A percentile compares a stretch with the other conserved stretches of the same genome.
Conservation (phyloP, 2,329 filamentous ascomycete genomes). For the Pseudocercospora macadamiae region DNA sequence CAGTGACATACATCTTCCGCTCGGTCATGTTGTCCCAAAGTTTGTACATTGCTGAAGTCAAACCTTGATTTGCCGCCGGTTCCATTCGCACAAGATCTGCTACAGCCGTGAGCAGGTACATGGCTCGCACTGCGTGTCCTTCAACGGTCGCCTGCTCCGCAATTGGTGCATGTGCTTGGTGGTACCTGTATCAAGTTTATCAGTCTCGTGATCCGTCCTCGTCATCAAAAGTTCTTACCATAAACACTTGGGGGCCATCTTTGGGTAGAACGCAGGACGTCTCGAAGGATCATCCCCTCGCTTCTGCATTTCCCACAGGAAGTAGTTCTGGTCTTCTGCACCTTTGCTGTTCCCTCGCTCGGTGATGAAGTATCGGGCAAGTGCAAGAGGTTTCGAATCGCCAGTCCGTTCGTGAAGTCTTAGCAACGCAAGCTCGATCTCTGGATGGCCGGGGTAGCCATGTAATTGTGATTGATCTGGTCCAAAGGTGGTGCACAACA, state of each 20-base stretch:
- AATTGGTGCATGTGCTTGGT: constrained; percentile 61
- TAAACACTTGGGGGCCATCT: constrained; percentile 37
- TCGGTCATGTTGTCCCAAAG: constrained; percentile 65
- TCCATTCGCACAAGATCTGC: constrained; percentile 57
- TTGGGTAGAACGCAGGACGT: constrained; percentile 53
- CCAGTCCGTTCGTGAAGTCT: constrained; percentile 49
- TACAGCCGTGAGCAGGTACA: constrained; percentile 63
- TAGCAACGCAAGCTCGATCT: constrained; percentile 56
- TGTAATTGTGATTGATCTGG: constrained; percentile 53
- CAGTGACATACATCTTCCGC: constrained; percentile 65
- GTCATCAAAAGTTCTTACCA: constrained; percentile 36
- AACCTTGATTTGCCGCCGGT: constrained; percentile 35
- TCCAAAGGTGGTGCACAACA: constrained; percentile 58
- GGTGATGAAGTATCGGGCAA: constrained; percentile 61
- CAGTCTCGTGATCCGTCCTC: too few species aligned
- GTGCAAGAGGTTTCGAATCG: constrained; percentile 44
- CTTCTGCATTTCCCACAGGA: constrained; percentile 56
- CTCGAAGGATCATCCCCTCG: constrained; percentile 55
- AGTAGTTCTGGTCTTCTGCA: constrained; percentile 56
- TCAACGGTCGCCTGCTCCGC: constrained; percentile 58
- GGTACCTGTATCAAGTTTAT: constrained; percentile 54
- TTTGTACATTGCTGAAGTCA: constrained; percentile 47
- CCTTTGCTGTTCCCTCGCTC: constrained; percentile 60
- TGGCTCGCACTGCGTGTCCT: constrained; percentile 62
- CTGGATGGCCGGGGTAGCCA: constrained; percentile 64